These are phyloP conservation scores for Gnaphalium uliginosum DNA, from an alignment of 129 eudicot species.

Conservation along the genomic window DNA sequence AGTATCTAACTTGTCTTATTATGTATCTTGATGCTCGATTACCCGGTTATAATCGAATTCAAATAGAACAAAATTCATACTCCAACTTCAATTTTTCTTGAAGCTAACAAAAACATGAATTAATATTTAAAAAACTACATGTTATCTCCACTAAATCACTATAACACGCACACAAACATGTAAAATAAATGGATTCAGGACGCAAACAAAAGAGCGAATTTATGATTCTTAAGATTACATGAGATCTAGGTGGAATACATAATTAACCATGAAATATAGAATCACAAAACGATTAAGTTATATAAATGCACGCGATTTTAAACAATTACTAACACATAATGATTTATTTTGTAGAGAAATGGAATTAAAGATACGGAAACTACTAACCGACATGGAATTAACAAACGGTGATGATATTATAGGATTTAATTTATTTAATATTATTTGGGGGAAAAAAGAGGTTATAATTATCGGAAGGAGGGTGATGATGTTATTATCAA, in stretches of 20 bases:
- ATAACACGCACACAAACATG: background rate
- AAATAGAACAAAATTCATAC: background rate
- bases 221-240: background rate
- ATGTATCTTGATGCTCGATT: background rate
- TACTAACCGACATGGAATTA: constrained; percentile 35
- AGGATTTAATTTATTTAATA: constrained; percentile 8
- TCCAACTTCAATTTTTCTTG: background rate
- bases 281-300: constrained; percentile 3
- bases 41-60: too few relatives aligned
- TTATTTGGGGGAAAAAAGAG: background rate
- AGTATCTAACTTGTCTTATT: background rate
- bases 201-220: background rate
- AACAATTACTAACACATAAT: constrained; percentile 1
- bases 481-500: constrained; percentile 1
- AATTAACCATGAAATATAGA: background rate
- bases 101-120: background rate
- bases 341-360: background rate
- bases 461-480: constrained; percentile 11
- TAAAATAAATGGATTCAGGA: background rate
- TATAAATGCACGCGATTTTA: constrained; percentile 3
- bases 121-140: too few relatives aligned
- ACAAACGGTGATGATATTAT: background rate
- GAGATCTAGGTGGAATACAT: constrained; percentile 19
- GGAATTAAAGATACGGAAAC: background rate
- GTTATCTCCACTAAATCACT: background rate